These are phyloP conservation scores for Aspergillus persii DNA, from an alignment of 2,329 filamentous ascomycete species.

Conservation along the genomic window DNA sequence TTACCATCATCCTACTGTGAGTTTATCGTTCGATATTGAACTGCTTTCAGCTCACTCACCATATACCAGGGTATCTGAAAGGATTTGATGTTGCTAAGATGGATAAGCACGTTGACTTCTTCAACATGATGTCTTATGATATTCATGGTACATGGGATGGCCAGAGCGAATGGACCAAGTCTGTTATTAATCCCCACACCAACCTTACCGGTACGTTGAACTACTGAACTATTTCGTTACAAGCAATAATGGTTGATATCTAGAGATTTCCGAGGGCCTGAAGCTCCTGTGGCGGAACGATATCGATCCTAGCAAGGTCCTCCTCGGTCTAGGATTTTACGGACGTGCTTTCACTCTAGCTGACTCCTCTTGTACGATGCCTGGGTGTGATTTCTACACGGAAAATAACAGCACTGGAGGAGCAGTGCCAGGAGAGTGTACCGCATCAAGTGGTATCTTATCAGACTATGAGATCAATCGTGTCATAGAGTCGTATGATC, in stretches of 20 bases:
- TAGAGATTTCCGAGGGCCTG: conserved; percentile 26
- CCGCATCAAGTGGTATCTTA: no score
- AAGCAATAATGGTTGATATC: background rate
- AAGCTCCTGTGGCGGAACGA: conserved; percentile 30
- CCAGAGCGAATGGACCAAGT: conserved; percentile 11
- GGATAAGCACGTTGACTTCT: conserved; percentile 21
- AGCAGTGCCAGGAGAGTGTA: no score
- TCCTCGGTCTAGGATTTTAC: conserved; percentile 26
- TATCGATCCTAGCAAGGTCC: conserved; percentile 20
- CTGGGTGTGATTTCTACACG: conserved; percentile 13
- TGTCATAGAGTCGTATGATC: no score
- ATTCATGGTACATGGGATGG: conserved; percentile 26
- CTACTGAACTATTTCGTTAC: background rate
- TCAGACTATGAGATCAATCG: no score
- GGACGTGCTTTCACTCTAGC: conserved; percentile 22
- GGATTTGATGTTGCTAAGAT: conserved; percentile 24
- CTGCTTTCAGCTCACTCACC: no score
- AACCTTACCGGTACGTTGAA: conserved; percentile 21
- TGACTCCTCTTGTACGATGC: conserved; percentile 15
- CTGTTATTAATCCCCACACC: conserved; percentile 17
- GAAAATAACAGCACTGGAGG: no score
- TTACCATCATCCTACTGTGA: conserved; percentile 7
- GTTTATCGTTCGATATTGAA: no score
- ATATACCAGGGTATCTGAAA: conserved; percentile 19
- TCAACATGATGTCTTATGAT: conserved; percentile 31